Evolutionary conservation across 2,329 filamentous ascomycete genomes (phyloP).

Genomic region (Falciphora oryzae): DNA sequence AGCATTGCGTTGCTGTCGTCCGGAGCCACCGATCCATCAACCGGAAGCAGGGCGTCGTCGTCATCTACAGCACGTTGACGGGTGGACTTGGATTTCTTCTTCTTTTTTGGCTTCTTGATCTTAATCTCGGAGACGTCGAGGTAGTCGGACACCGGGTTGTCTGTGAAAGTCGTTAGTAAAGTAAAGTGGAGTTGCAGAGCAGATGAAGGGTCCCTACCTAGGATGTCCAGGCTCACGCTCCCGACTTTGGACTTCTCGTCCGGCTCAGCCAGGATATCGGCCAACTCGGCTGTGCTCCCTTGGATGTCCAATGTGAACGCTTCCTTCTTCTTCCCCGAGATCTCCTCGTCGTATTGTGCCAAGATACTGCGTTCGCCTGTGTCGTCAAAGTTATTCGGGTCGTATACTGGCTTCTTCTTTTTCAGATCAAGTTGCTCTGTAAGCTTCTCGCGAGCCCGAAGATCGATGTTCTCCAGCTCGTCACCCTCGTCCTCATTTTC

Average conservation of each 20-base stretch:
- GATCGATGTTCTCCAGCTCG: conserved; percentile 72
- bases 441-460: conserved; percentile 67
- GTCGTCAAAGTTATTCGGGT: conserved; percentile 70
- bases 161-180: conserved; percentile 28
- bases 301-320: conserved; percentile 79
- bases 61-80: conserved; percentile 63
- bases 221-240: conserved; percentile 70
- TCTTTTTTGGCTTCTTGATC: conserved; percentile 90
- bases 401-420: conserved; percentile 84
- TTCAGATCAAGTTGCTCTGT: conserved; percentile 76
- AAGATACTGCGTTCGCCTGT: conserved; percentile 63
- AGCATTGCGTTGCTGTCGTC: conserved; percentile 60
- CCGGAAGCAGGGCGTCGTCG: conserved; percentile 49
- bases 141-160: conserved; percentile 76
- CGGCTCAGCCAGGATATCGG: conserved; percentile 44
- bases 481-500: conserved; percentile 83
- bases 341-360: conserved; percentile 93
- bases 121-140: conserved; percentile 82
- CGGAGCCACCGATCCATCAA: conserved; percentile 20
- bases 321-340: conserved; percentile 82
- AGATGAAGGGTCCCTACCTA: conserved; percentile 27
- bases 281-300: conserved; percentile 61
- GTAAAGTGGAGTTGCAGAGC: neutral
- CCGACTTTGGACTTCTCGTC: conserved; percentile 59
- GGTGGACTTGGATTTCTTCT: conserved; percentile 67